Percentiles rank a stretch among this genome's conserved stretches.
phyloP scores from a whole-genome alignment of 176 grass and related monocot species.

The Pontederia paniculata region DNA sequence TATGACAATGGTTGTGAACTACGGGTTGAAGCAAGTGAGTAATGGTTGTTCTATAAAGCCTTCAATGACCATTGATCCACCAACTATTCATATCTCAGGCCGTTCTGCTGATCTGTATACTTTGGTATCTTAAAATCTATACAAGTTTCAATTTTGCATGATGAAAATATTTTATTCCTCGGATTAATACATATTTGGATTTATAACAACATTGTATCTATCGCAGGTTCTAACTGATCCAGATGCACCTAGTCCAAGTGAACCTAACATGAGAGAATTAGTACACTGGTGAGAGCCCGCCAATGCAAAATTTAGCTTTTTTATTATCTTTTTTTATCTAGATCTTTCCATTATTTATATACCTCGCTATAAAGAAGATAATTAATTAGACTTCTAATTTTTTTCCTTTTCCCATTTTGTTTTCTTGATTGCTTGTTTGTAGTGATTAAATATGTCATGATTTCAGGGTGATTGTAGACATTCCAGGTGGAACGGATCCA shows the following conservation, averaged over 20 bases:
- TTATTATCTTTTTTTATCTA: no score
- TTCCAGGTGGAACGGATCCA: no score
- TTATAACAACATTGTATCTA: neutral
- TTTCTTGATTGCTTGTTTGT: no score
- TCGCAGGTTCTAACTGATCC: constrained; percentile 62
- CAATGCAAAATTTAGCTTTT: no score
- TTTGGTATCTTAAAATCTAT: constrained; percentile 21
- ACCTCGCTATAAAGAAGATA: no score
- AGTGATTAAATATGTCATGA: no score
- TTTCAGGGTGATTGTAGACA: no score
- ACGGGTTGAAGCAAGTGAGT: constrained; percentile 45
- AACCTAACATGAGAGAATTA: constrained; percentile 60
- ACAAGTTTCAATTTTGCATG: neutral
- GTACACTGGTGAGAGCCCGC: constrained; percentile 51
- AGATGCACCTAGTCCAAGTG: constrained; percentile 74
- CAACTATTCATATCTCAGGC: constrained; percentile 38
- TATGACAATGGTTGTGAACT: constrained; percentile 36
- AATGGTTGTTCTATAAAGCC: constrained; percentile 63
- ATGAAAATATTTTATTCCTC: neutral
- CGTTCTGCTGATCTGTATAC: constrained; percentile 38
- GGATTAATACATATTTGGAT: neutral
- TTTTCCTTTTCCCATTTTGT: no score
- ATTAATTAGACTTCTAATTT: no score
- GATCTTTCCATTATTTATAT: no score
- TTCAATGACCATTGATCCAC: constrained; percentile 15